Conservation (phyloP, 2,329 filamentous ascomycete genomes). For the Metarhizium sp. region DNA sequence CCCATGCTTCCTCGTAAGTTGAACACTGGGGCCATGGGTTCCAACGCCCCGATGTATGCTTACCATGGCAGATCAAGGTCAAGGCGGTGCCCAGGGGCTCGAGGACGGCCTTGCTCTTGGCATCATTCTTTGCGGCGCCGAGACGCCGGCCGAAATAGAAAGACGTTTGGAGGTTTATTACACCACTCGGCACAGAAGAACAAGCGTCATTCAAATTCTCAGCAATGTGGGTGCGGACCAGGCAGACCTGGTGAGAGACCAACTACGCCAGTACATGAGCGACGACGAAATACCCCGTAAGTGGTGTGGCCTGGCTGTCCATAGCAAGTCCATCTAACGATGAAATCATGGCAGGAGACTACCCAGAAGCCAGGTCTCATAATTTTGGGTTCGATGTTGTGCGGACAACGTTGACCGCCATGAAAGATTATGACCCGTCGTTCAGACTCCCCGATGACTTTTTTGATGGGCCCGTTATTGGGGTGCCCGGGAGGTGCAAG, state of each 20-base stretch:
- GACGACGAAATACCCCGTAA: slow-evolving; percentile 22
- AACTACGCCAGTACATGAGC: slow-evolving; percentile 17
- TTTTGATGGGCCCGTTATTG: slow-evolving; percentile 12
- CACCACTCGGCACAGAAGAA: slow-evolving; percentile 16
- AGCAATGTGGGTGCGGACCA: slow-evolving; percentile 27
- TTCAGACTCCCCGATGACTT: slow-evolving; percentile 12
- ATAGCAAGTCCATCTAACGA: not conserved
- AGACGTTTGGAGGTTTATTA: slow-evolving; percentile 16
- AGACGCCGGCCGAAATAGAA: slow-evolving; percentile 11
- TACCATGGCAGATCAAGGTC: slow-evolving; percentile 24
- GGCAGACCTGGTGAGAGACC: slow-evolving; percentile 15
- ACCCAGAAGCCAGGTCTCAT: not conserved
- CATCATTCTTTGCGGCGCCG: slow-evolving; percentile 16
- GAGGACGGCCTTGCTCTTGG: slow-evolving; percentile 26
- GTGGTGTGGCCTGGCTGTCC: not conserved
- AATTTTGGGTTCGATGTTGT: slow-evolving; percentile 15
- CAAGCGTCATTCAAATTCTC: slow-evolving; percentile 28
- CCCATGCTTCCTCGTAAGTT: slow-evolving; percentile 27
- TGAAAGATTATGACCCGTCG: slow-evolving; percentile 10
- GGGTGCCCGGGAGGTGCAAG: slow-evolving; percentile 10
- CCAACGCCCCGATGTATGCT: not conserved
- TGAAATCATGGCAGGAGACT: slow-evolving; percentile 1
- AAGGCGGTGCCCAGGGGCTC: slow-evolving; percentile 25
- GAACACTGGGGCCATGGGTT: not conserved
- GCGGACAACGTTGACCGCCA: slow-evolving; percentile 7